Evolutionary conservation across 768 basidiomycete genomes (phyloP).

Genomic region (Lyophyllum semitale): DNA sequence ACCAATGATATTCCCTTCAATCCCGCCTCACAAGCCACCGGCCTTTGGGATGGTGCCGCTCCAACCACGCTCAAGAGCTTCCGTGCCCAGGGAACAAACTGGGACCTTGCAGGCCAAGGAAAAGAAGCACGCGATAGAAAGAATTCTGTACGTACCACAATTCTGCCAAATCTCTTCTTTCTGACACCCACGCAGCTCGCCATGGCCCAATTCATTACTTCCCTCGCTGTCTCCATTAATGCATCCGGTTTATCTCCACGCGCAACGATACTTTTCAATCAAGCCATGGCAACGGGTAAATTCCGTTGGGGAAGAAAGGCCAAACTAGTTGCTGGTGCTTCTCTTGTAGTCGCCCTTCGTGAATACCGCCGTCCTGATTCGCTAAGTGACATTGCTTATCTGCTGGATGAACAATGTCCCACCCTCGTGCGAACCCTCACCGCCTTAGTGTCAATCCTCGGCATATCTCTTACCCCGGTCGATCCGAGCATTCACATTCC

Average conservation of each 20-base stretch:
- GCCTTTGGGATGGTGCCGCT: slow-evolving; percentile 30
- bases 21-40: slow-evolving; percentile 28
- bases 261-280: slow-evolving; percentile 67
- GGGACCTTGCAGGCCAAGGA: slow-evolving; percentile 66
- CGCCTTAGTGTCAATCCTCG: slow-evolving; percentile 51
- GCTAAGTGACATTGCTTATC: slow-evolving; percentile 66
- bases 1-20: slow-evolving; percentile 44
- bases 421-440: slow-evolving; percentile 58
- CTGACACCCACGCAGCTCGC: slow-evolving; percentile 46
- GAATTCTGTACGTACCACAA: slow-evolving; percentile 52
- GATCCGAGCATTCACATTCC: slow-evolving; percentile 66
- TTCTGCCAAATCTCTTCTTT: slow-evolving; percentile 12
- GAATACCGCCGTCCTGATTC: slow-evolving; percentile 70
- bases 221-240: slow-evolving; percentile 59
- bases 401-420: slow-evolving; percentile 54
- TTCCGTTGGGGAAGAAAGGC: slow-evolving; percentile 79
- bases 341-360: slow-evolving; percentile 69
- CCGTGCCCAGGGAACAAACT: slow-evolving; percentile 47
- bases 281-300: slow-evolving; percentile 56
- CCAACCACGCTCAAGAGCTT: slow-evolving; percentile 48
- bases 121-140: slow-evolving; percentile 65
- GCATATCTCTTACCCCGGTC: slow-evolving; percentile 50
- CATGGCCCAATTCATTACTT: slow-evolving; percentile 63
- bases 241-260: slow-evolving; percentile 64
- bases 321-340: slow-evolving; percentile 67